Conservation (phyloP, 768 basidiomycete species). For the Lanmaoa rubissima region DNA sequence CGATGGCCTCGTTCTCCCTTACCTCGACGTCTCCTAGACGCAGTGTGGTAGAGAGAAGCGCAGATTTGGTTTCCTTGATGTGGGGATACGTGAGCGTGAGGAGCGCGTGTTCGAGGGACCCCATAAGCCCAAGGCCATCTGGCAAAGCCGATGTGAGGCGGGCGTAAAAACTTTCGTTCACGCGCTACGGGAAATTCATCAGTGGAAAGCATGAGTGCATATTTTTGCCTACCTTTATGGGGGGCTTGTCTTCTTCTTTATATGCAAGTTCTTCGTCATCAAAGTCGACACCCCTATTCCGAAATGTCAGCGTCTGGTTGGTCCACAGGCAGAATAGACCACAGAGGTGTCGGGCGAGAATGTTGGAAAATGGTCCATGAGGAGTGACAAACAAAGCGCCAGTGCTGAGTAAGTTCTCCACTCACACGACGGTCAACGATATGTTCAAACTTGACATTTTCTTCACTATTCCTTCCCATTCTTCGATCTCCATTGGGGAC, state of each 20-base stretch:
- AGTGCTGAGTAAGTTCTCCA: neutral
- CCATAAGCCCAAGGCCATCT: constrained; percentile 26
- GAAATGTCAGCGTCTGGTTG: constrained; percentile 6
- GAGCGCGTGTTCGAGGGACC: constrained; percentile 31
- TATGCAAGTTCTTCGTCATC: constrained; percentile 68
- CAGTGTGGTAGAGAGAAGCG: constrained; percentile 59
- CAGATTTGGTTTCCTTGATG: constrained; percentile 65
- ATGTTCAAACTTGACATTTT: constrained; percentile 64
- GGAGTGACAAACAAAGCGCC: neutral
- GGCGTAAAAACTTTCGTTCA: constrained; percentile 74
- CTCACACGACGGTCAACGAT: constrained; percentile 70
- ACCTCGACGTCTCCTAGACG: constrained; percentile 75
- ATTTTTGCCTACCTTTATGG: constrained; percentile 60
- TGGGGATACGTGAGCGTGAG: constrained; percentile 46
- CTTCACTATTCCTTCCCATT: constrained; percentile 66
- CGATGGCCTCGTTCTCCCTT: constrained; percentile 67
- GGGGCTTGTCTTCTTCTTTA: constrained; percentile 64
- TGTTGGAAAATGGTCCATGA: neutral
- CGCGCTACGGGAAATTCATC: constrained; percentile 41
- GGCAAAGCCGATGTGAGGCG: constrained; percentile 40
- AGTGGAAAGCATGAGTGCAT: neutral
- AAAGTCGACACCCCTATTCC: constrained; percentile 80
- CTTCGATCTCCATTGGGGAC: constrained; percentile 65
- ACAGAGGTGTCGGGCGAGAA: neutral
- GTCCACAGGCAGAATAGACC: neutral